Conservation (phyloP, 2,329 filamentous ascomycete species). For the Simplicillium aogashimaense region DNA sequence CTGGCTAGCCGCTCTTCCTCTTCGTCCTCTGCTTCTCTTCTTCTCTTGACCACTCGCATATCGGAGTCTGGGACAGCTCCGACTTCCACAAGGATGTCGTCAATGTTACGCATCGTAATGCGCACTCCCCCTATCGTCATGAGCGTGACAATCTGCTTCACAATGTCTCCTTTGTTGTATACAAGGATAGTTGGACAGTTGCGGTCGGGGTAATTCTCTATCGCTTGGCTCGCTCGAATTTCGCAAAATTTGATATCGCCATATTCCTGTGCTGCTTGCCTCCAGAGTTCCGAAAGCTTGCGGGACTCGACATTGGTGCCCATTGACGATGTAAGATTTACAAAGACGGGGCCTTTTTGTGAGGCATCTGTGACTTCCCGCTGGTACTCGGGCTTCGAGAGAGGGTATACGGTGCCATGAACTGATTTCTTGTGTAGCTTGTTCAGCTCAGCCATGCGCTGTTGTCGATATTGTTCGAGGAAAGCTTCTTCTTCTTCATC, state of each 20-base stretch:
- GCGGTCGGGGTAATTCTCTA: conserved; percentile 89
- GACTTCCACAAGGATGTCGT: conserved; percentile 70
- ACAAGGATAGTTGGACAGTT: conserved; percentile 93
- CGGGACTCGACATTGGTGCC: conserved; percentile 79
- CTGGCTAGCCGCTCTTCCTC: conserved; percentile 43
- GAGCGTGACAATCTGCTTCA: conserved; percentile 84
- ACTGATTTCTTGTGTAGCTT: conserved; percentile 65
- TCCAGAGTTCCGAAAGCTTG: conserved; percentile 77
- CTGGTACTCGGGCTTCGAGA: conserved; percentile 90
- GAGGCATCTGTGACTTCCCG: conserved; percentile 89
- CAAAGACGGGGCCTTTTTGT: conserved; percentile 56
- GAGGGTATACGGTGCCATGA: conserved; percentile 83
- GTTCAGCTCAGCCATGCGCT: conserved; percentile 75
- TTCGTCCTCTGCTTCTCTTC: conserved; percentile 48
- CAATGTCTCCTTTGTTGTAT: conserved; percentile 88
- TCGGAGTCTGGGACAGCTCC: conserved; percentile 74
- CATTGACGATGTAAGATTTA: conserved; percentile 70
- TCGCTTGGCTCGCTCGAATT: conserved; percentile 84
- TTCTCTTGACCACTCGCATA: conserved; percentile 59
- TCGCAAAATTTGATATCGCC: conserved; percentile 97
- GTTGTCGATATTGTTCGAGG: conserved; percentile 76
- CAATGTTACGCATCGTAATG: conserved; percentile 65
- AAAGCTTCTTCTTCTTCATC: conserved; percentile 94
- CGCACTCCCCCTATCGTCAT: conserved; percentile 64
- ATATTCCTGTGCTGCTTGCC: conserved; percentile 72